phyloP scores from a whole-genome alignment of 176 grass and related monocot genomes.

The Oropetium thomaeum region DNA sequence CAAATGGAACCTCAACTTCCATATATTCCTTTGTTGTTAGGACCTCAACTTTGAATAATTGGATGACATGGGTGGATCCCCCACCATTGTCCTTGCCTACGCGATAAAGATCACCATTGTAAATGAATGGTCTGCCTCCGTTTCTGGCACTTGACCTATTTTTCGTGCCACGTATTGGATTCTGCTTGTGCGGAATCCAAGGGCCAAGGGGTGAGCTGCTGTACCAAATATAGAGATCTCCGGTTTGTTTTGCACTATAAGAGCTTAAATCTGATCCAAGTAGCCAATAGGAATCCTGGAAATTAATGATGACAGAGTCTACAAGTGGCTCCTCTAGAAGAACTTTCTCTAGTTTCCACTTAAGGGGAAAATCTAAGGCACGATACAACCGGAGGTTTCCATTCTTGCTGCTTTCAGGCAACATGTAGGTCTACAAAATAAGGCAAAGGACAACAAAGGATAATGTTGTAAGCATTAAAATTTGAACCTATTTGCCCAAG shows the following conservation, averaged over 20 bases:
- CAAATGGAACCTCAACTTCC: constrained; percentile 71
- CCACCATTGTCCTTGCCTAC: constrained; percentile 46
- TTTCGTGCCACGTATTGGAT: constrained; percentile 37
- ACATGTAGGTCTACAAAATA: constrained; percentile 67
- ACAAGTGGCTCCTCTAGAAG: constrained; percentile 74
- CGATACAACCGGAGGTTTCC: constrained; percentile 68
- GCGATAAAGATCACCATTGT: constrained; percentile 69
- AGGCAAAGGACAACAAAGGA: constrained; percentile 2
- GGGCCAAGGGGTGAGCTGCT: constrained; percentile 66
- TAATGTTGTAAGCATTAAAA: not conserved
- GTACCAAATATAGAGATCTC: constrained; percentile 69
- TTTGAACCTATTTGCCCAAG: not conserved
- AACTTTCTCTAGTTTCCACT: constrained; percentile 73
- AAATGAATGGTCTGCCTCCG: constrained; percentile 74
- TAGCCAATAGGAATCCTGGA: constrained; percentile 62
- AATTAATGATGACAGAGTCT: constrained; percentile 75
- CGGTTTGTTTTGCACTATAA: constrained; percentile 49
- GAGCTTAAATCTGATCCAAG: constrained; percentile 82
- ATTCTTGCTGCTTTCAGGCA: constrained; percentile 88
- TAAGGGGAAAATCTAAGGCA: constrained; percentile 64
- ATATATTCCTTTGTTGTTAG: constrained; percentile 61
- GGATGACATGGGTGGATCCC: constrained; percentile 44
- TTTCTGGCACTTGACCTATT: constrained; percentile 66
- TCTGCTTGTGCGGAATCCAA: constrained; percentile 75
- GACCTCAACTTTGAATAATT: constrained; percentile 61